Conservation (phyloP, 441 rosid genomes). For the Dalechampia spathulata region DNA sequence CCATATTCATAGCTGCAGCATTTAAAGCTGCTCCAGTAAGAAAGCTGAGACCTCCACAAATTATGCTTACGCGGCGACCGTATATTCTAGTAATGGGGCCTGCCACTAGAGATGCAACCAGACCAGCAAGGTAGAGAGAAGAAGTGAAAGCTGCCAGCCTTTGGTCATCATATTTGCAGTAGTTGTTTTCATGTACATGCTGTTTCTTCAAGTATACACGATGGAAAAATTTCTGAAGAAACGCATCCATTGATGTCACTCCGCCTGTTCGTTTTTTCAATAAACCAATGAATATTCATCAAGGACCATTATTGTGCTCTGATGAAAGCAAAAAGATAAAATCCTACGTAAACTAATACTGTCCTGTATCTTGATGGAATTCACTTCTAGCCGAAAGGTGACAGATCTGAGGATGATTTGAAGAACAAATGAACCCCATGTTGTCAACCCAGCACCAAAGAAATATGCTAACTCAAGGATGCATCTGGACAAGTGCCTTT, state of each 20-base stretch:
- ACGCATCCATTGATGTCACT: constrained; percentile 78
- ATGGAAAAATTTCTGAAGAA: constrained; percentile 68
- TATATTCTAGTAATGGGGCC: constrained; percentile 65
- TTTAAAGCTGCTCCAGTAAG: constrained; percentile 62
- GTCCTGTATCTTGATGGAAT: too few species aligned
- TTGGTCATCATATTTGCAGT: constrained; percentile 83
- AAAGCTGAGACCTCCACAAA: constrained; percentile 79
- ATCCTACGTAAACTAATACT: too few species aligned
- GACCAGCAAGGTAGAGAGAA: constrained; percentile 83
- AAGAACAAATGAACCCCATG: too few species aligned
- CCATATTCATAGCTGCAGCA: constrained; percentile 57
- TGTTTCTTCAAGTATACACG: constrained; percentile 52
- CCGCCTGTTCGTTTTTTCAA: constrained; percentile 50
- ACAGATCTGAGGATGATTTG: too few species aligned
- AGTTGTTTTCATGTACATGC: constrained; percentile 74
- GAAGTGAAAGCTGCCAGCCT: constrained; percentile 83
- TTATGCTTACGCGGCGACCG: constrained; percentile 73
- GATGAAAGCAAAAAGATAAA: too few species aligned
- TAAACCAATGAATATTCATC: neutral
- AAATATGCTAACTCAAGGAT: too few species aligned
- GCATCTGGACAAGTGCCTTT: too few species aligned
- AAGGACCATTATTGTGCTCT: too few species aligned
- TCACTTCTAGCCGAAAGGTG: too few species aligned
- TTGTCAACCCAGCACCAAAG: too few species aligned
- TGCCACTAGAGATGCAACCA: constrained; percentile 73